phyloP scores from a whole-genome alignment of 345 rosid genomes.

The Reutealis trisperma region DNA sequence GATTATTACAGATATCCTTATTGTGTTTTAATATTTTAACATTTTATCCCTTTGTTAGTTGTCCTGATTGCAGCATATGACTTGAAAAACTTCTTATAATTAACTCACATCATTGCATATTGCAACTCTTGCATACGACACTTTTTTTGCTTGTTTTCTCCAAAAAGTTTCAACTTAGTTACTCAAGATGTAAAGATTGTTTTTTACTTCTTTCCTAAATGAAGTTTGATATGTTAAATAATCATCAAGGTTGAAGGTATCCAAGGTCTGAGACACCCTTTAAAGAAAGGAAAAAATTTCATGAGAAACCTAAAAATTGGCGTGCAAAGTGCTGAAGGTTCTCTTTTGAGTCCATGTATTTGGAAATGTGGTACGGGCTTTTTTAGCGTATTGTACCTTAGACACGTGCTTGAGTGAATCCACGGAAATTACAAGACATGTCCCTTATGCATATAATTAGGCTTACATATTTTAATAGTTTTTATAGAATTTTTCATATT shows the following conservation, averaged over 20 bases:
- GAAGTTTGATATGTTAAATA: too few relatives aligned
- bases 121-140: not conserved
- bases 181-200: too few relatives aligned
- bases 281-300: not conserved
- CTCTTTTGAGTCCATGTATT: too few relatives aligned
- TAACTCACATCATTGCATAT: not conserved
- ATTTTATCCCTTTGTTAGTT: not conserved
- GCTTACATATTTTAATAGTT: not conserved
- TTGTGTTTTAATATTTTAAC: not conserved
- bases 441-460: not conserved
- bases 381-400: not conserved
- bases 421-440: not conserved
- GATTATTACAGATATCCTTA: constrained; percentile 94
- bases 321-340: too few relatives aligned
- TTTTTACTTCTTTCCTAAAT: too few relatives aligned
- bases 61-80: not conserved
- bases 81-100: not conserved
- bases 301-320: too few relatives aligned
- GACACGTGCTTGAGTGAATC: not conserved
- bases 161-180: too few relatives aligned
- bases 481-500: not conserved
- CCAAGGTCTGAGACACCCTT: too few relatives aligned
- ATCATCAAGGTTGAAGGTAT: too few relatives aligned
- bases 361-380: too few relatives aligned
- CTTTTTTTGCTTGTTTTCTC: not conserved